Base-by-base conservation (phyloP, 495 filamentous ascomycete genomes). In the Penicillium argentinense region DNA sequence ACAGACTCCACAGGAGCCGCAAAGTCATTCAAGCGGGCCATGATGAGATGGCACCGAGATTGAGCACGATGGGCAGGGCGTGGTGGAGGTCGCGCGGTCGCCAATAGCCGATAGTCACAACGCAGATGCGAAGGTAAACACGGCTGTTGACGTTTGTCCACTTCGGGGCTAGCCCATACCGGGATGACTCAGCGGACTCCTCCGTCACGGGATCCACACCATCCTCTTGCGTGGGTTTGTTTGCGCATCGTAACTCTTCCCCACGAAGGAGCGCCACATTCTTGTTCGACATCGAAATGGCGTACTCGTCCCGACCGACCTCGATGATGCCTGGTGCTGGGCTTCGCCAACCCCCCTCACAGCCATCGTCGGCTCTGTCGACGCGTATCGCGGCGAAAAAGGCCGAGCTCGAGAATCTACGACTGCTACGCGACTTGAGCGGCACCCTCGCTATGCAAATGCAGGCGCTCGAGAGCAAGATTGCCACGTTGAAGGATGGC, bases 1-100 rank as follows among this genome's bases (percentile, higher is more conserved):
- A 95, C 68, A 27, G 79, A 86, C 65, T 96, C 92, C 43, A 74
- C 60, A 22, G 82, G 73, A 61, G 82, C 73, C 39, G 76, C 59
- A 34, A 80, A 77, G 67, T 97, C 93, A 73, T 97, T 97, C 60
- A 97, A 78, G 64, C 92, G 80, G 64, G 92, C 92, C 92, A 97
- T 96, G 49, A 12, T 64, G 40, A n/a, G 47, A 42, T 23, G 33
- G 13, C 17, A 36, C 33, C 33, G 33, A 36, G 33, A 36, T 36
- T 5, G 17, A 18, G 16, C 29, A 7, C 29, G n/a, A n/a, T 4
- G n/a, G n/a, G n/a, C n/a, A n/a, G n/a, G n/a, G n/a, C n/a, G n/a
- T n/a, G n/a, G n/a, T n/a, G n/a, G n/a, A n/a, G n/a, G n/a, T n/a
- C n/a, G n/a, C n/a, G n/a, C n/a, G n/a, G n/a, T n/a, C n/a, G n/a